phyloP scores from a whole-genome alignment of 495 filamentous ascomycete genomes.

The Viridothelium virens region DNA sequence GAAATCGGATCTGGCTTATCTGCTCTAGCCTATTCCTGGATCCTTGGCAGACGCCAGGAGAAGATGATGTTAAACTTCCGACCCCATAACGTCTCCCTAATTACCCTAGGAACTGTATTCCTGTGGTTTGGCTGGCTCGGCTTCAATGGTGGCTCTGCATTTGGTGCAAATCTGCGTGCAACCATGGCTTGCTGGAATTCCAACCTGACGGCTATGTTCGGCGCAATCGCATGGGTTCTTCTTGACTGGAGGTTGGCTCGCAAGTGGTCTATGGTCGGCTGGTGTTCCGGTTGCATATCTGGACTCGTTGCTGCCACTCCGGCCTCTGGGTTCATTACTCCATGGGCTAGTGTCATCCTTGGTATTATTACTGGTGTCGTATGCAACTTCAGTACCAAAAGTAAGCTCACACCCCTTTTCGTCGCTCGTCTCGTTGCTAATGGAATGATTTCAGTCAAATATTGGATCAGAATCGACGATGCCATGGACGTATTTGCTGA shows the following conservation, averaged over 20 bases:
- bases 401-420: conserved; percentile 31
- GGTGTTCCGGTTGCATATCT: conserved; percentile 76
- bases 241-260: conserved; percentile 90
- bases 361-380: conserved; percentile 77
- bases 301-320: conserved; percentile 44
- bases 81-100: conserved; percentile 96
- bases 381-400: conserved; percentile 92
- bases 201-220: conserved; percentile 85
- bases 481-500: conserved; percentile 97
- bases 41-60: conserved; percentile 93
- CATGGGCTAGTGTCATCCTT: conserved; percentile 80
- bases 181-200: conserved; percentile 97
- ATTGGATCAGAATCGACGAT: conserved; percentile 90
- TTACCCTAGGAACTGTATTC: conserved; percentile 87
- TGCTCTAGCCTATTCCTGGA: conserved; percentile 89
- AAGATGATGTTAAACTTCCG: conserved; percentile 91
- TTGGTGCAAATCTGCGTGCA: conserved; percentile 91
- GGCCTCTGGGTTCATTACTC: conserved; percentile 55
- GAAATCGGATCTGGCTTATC: conserved; percentile 92
- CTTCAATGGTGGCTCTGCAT: conserved; percentile 97
- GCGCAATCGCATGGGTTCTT: conserved; percentile 77
- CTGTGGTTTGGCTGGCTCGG: conserved; percentile 99
- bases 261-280: conserved; percentile 99
- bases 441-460: conserved; percentile 61
- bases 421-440: conserved; percentile 27